Percentiles rank a stretch among this genome's conserved stretches.
Evolutionary conservation across 176 grass and related monocot genomes (phyloP).

Genomic region (Musa itinerans): DNA sequence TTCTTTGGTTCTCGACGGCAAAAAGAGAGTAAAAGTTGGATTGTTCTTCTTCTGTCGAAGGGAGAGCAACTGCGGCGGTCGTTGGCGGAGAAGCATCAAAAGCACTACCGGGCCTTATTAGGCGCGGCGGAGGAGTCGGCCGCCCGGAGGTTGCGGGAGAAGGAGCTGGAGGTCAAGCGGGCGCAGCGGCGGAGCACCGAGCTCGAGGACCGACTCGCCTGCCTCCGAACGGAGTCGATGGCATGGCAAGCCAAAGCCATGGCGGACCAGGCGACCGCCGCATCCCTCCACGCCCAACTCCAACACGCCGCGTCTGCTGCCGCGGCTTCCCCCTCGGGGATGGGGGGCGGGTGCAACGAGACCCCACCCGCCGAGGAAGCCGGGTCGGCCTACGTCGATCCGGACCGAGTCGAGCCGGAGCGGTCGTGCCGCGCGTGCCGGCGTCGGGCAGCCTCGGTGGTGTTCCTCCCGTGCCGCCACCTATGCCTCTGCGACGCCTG

Average conservation of each 20-base stretch:
- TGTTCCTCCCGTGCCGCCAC: conserved; percentile 72
- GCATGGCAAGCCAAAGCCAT: conserved; percentile 76
- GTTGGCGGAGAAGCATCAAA: conserved; percentile 50
- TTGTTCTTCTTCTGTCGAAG: conserved; percentile 24
- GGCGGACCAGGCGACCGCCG: conserved; percentile 49
- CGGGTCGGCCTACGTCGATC: conserved; percentile 40
- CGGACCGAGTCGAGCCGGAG: conserved; percentile 28
- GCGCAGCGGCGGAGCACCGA: conserved; percentile 38
- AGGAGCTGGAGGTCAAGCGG: conserved; percentile 39
- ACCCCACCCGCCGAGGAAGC: conserved; percentile 23
- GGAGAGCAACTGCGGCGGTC: conserved; percentile 54
- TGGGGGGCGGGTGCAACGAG: conserved; percentile 14
- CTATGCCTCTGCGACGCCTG: conserved; percentile 63
- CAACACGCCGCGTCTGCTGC: conserved; percentile 42
- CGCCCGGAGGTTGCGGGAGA: conserved; percentile 40
- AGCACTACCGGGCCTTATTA: conserved; percentile 46
- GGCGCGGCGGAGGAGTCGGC: conserved; percentile 31
- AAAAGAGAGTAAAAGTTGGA: not conserved
- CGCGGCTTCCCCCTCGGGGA: conserved; percentile 4
- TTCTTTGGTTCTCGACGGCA: not conserved
- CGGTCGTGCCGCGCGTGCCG: conserved; percentile 42
- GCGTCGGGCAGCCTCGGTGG: conserved; percentile 38
- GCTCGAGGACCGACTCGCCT: conserved; percentile 57
- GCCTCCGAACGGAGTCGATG: conserved; percentile 52
- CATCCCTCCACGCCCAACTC: conserved; percentile 65